These are phyloP conservation scores for Talaromyces islandicus DNA, from an alignment of 2,329 filamentous ascomycete species.

Conservation along the genomic window DNA sequence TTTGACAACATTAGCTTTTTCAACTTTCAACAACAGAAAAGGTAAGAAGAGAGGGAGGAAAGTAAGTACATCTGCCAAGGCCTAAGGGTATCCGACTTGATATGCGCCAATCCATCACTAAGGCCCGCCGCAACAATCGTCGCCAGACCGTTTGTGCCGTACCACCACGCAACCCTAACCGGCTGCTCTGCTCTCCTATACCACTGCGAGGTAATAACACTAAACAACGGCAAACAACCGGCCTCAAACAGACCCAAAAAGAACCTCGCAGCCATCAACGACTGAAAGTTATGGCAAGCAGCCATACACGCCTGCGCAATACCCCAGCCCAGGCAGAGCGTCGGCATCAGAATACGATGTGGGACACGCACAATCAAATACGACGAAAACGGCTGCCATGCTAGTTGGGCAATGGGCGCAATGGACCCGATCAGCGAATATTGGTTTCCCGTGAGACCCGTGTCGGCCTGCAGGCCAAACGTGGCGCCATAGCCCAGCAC, in stretches of 20 bases:
- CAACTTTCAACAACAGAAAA: not conserved
- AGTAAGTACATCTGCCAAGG: conserved; percentile 46
- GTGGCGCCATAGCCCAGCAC: conserved; percentile 54
- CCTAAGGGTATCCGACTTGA: conserved; percentile 37
- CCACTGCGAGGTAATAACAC: conserved; percentile 42
- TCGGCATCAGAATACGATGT: conserved; percentile 53
- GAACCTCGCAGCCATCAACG: conserved; percentile 45
- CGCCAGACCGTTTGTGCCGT: conserved; percentile 55
- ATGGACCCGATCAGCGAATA: conserved; percentile 56
- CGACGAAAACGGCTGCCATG: conserved; percentile 56
- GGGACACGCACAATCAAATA: conserved; percentile 57
- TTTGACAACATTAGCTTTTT: conserved; percentile 12
- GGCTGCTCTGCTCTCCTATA: conserved; percentile 54
- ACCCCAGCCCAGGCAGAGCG: conserved; percentile 43
- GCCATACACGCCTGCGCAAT: conserved; percentile 45
- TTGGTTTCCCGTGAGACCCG: conserved; percentile 46
- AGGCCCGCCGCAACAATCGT: conserved; percentile 53
- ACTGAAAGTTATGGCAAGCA: conserved; percentile 40
- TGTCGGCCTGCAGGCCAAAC: conserved; percentile 48
- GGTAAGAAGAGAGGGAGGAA: not conserved
- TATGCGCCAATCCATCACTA: conserved; percentile 54
- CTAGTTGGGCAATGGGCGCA: conserved; percentile 54
- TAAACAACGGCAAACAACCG: conserved; percentile 43
- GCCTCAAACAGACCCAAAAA: conserved; percentile 51
- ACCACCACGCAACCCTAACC: conserved; percentile 60